These are phyloP conservation scores for Henckelia pumila DNA, from an alignment of 257 asterid genomes.

Conservation along the genomic window DNA sequence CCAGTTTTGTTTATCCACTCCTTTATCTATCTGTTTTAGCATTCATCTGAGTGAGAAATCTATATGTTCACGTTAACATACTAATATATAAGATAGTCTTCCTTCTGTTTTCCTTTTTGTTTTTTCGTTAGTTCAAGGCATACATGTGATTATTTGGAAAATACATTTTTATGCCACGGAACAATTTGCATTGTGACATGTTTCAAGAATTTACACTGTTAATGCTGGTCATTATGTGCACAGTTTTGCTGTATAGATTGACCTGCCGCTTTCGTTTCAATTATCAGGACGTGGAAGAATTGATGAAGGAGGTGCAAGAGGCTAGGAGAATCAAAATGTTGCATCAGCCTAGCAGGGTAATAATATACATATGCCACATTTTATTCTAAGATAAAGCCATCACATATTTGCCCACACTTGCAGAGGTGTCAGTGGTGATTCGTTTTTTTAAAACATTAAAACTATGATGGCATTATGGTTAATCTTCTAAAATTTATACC, in stretches of 20 bases:
- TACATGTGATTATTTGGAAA: not conserved
- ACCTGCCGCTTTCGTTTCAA: constrained; percentile 7
- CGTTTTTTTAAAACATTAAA: constrained; percentile 1
- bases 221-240: not conserved
- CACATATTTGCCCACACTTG: constrained; percentile 13
- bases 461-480: not conserved
- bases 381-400: not conserved
- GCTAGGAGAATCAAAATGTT: constrained; percentile 93
- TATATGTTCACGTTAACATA: not conserved
- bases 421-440: constrained; percentile 4
- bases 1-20: not conserved
- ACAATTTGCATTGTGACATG: not conserved
- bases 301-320: constrained; percentile 95
- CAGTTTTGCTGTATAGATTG: not conserved
- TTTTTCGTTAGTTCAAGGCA: not conserved
- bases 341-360: constrained; percentile 94
- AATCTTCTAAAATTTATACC: not conserved
- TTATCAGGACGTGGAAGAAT: constrained; percentile 76
- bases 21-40: not conserved
- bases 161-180: not conserved
- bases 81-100: not conserved
- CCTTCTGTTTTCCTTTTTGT: not conserved
- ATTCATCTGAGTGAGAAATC: not conserved
- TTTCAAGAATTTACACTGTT: too few species aligned
- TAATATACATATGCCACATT: constrained; percentile 21